Evolutionary conservation across 2,329 filamentous ascomycete species (phyloP).

Genomic region (Pezicula radicicola): DNA sequence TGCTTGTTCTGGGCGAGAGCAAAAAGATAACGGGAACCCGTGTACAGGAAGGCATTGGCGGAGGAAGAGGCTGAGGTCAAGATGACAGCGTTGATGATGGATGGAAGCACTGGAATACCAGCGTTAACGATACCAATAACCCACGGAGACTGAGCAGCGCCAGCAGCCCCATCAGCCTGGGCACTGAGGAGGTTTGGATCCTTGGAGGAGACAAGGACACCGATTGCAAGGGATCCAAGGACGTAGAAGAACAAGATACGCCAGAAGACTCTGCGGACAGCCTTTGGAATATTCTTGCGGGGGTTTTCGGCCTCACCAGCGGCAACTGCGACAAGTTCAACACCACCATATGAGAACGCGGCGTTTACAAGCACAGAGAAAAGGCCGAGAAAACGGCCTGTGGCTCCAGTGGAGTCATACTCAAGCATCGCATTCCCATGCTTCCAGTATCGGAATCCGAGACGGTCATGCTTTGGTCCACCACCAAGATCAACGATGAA

Average conservation of each 20-base stretch:
- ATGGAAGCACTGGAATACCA: conserved; percentile 59
- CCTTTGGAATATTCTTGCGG: conserved; percentile 65
- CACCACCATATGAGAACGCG: conserved; percentile 46
- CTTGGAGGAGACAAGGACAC: conserved; percentile 69
- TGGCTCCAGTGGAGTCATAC: conserved; percentile 56
- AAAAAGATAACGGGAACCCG: conserved; percentile 28
- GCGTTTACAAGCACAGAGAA: conserved; percentile 47
- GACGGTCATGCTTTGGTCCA: conserved; percentile 68
- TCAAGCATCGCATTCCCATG: conserved; percentile 69
- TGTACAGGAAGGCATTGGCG: conserved; percentile 27
- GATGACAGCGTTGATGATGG: conserved; percentile 72
- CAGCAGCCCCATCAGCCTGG: conserved; percentile 55
- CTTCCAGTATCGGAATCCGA: conserved; percentile 69
- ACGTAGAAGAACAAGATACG: conserved; percentile 74
- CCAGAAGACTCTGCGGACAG: conserved; percentile 78
- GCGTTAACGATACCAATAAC: conserved; percentile 68
- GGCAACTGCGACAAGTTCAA: conserved; percentile 39
- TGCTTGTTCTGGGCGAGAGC: conserved; percentile 60
- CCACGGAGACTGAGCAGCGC: conserved; percentile 67
- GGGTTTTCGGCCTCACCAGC: conserved; percentile 72
- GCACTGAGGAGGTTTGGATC: conserved; percentile 61
- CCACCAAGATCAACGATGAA: conserved; percentile 82
- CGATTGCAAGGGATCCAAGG: conserved; percentile 67
- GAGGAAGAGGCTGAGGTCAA: conserved; percentile 55
- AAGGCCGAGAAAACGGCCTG: conserved; percentile 70